Conservation (phyloP, 2,329 filamentous ascomycete species). For the Cladosporium sp. region DNA sequence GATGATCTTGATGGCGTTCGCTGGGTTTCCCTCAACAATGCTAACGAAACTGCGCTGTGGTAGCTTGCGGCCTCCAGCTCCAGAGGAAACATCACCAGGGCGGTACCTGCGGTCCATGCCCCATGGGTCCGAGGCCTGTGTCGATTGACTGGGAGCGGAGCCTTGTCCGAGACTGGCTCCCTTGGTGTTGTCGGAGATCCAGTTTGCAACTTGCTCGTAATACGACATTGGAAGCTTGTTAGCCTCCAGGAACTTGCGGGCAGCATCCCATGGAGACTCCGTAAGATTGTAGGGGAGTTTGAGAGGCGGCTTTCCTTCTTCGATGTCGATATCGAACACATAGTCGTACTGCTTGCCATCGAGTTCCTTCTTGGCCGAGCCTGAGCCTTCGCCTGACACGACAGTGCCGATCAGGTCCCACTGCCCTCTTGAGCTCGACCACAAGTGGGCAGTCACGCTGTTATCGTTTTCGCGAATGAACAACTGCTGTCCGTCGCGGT, state of each 20-base stretch:
- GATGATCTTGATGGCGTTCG: constrained; percentile 56
- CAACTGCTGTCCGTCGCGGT: constrained; percentile 93
- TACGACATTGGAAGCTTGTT: constrained; percentile 86
- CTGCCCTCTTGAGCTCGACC: constrained; percentile 55
- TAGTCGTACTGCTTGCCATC: constrained; percentile 89
- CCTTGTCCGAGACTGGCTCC: constrained; percentile 69
- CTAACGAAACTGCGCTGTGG: constrained; percentile 27
- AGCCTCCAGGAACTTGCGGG: constrained; percentile 82
- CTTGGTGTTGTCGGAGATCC: constrained; percentile 85
- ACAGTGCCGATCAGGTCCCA: constrained; percentile 72
- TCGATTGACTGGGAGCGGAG: constrained; percentile 37
- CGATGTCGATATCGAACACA: constrained; percentile 94
- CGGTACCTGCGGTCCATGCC: constrained; percentile 75
- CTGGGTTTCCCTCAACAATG: constrained; percentile 31
- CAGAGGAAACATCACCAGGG: constrained; percentile 57
- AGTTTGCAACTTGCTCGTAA: constrained; percentile 86
- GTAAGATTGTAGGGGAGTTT: constrained; percentile 93
- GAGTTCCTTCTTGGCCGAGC: constrained; percentile 65
- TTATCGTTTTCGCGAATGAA: constrained; percentile 83
- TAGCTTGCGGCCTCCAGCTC: constrained; percentile 24
- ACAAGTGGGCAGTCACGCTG: constrained; percentile 79
- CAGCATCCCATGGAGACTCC: constrained; percentile 87
- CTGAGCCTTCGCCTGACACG: constrained; percentile 78
- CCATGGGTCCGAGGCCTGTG: constrained; percentile 64
- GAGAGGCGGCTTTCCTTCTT: constrained; percentile 85